These are phyloP conservation scores for Lecanicillium sp. DNA, from an alignment of 2,329 filamentous ascomycete genomes.

Conservation along the genomic window DNA sequence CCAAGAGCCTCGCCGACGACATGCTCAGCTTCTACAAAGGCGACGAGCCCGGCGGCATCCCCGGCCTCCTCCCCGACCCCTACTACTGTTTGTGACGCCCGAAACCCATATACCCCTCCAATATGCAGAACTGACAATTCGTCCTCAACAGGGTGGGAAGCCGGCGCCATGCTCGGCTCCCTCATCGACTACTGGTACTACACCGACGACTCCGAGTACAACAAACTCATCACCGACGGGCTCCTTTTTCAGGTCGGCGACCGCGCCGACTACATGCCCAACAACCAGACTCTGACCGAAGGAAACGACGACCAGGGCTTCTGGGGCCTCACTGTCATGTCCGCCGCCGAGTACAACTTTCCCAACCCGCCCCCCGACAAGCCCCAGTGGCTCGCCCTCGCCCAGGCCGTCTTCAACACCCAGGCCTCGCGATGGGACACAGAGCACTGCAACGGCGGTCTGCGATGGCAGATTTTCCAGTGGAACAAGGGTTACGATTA, in stretches of 20 bases:
- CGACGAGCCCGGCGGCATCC: constrained; percentile 42
- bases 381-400: constrained; percentile 66
- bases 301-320: constrained; percentile 78
- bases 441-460: constrained; percentile 62
- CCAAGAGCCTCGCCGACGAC: constrained; percentile 46
- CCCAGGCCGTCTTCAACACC: constrained; percentile 75
- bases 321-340: constrained; percentile 79
- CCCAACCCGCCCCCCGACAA: constrained; percentile 57
- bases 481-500: constrained; percentile 80
- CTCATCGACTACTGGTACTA: constrained; percentile 67
- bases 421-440: constrained; percentile 69
- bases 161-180: constrained; percentile 64
- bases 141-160: constrained; percentile 55
- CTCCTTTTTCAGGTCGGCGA: constrained; percentile 55
- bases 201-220: constrained; percentile 62
- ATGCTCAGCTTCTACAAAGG: constrained; percentile 40
- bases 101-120: constrained; percentile 31
- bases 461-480: constrained; percentile 79
- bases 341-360: constrained; percentile 70
- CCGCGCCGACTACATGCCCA: constrained; percentile 59
- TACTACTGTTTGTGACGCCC: constrained; percentile 48
- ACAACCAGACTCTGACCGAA: constrained; percentile 54
- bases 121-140: background rate
- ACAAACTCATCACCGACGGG: constrained; percentile 51
- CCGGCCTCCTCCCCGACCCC: constrained; percentile 46